phyloP scores from a whole-genome alignment of 176 grass and related monocot genomes.

The Ampelocalamus luodianensis region DNA sequence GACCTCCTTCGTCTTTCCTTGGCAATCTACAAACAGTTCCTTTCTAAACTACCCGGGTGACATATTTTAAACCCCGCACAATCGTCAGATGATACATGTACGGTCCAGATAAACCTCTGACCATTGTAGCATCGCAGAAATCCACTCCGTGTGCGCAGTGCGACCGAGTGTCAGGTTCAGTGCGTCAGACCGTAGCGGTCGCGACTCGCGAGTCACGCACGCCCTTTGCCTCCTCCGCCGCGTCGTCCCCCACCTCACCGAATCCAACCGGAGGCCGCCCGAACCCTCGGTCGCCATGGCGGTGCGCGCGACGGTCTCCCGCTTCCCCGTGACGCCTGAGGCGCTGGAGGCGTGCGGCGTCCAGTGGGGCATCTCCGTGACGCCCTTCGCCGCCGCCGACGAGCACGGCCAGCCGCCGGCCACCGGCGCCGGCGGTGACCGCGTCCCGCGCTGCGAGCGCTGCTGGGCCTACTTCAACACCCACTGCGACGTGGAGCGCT shows the following conservation, averaged over 20 bases:
- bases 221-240: not conserved
- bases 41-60: not conserved
- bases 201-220: not conserved
- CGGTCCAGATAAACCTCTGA: not conserved
- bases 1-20: not conserved
- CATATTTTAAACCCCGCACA: not conserved
- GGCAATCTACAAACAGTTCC: no score
- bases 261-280: not conserved
- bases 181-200: constrained; percentile 28
- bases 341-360: constrained; percentile 62
- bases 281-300: constrained; percentile 52
- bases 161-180: not conserved
- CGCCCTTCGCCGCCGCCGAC: constrained; percentile 73
- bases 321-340: constrained; percentile 63
- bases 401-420: constrained; percentile 62
- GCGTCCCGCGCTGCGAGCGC: constrained; percentile 81
- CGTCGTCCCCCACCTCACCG: constrained; percentile 2
- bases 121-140: not conserved
- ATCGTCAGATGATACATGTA: constrained; percentile 20
- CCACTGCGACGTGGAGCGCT: constrained; percentile 82
- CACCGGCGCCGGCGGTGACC: constrained; percentile 53
- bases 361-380: constrained; percentile 80
- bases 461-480: constrained; percentile 85
- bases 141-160: not conserved
- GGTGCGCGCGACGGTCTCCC: constrained; percentile 68